Evolutionary conservation across 192 early-diverging fungal genomes (phyloP).

Genomic region (Podila minutissima): DNA sequence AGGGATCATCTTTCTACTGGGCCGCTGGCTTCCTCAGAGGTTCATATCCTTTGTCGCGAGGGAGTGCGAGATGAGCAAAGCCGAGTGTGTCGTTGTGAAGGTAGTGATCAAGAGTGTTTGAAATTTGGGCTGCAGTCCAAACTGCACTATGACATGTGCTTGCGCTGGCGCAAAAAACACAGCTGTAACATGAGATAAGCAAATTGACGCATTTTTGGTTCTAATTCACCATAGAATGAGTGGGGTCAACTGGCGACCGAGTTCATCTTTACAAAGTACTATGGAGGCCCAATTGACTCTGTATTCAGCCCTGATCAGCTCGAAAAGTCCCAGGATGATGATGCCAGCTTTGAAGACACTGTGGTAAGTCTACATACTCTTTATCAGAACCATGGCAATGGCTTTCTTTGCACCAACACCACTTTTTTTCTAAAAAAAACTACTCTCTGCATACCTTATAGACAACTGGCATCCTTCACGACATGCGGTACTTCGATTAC

Average conservation of each 20-base stretch:
- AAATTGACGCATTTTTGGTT: not conserved
- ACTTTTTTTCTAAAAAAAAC: conserved; percentile 56
- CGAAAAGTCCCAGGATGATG: conserved; percentile 41
- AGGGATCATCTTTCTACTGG: conserved; percentile 80
- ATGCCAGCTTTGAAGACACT: conserved; percentile 46
- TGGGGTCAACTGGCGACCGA: conserved; percentile 69
- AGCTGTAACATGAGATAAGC: no score
- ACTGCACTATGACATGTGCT: not conserved
- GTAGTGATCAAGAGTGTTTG: conserved; percentile 28
- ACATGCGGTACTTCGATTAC: conserved; percentile 63
- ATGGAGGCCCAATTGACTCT: conserved; percentile 74
- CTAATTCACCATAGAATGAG: conserved; percentile 60
- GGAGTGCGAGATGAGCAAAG: conserved; percentile 72
- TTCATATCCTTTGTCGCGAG: conserved; percentile 77
- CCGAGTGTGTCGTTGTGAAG: conserved; percentile 76
- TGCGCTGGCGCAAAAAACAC: no score
- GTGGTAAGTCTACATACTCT: conserved; percentile 47
- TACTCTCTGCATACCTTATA: conserved; percentile 31
- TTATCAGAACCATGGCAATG: conserved; percentile 7
- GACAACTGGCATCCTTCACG: conserved; percentile 52
- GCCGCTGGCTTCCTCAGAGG: conserved; percentile 86
- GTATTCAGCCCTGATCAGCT: conserved; percentile 68
- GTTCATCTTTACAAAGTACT: conserved; percentile 63
- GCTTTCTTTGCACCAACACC: conserved; percentile 5
- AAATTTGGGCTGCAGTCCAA: not conserved